A percentile compares a stretch with the other conserved stretches of the same genome.
Evolutionary conservation across 257 asterid species (phyloP).

Genomic region (Solanum neorickii): DNA sequence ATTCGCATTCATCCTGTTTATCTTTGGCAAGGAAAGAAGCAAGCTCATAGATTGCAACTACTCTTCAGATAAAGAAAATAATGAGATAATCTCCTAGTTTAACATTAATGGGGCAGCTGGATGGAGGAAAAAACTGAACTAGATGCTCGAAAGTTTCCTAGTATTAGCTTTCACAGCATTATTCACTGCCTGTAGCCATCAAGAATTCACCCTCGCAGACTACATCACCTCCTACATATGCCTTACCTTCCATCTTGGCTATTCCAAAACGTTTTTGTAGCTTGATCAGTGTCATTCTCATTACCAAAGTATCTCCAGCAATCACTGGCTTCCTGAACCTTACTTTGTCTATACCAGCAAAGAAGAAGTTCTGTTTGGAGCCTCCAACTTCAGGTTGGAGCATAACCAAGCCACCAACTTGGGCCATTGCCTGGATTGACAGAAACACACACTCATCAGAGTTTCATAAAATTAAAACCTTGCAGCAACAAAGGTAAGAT

Average conservation of each 20-base stretch:
- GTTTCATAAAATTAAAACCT: background rate
- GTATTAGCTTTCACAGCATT: background rate
- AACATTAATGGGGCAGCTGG: background rate
- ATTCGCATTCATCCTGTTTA: background rate
- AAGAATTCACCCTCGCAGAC: conserved; percentile 93
- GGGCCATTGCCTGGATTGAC: conserved; percentile 83
- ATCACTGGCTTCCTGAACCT: conserved; percentile 76
- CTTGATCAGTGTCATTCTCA: conserved; percentile 77
- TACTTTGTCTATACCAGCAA: conserved; percentile 86
- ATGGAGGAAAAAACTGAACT: background rate
- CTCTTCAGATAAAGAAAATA: background rate
- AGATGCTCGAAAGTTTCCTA: background rate
- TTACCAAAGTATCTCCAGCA: conserved; percentile 83
- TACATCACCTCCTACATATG: conserved; percentile 78
- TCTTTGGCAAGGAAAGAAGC: background rate
- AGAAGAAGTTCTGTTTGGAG: conserved; percentile 62
- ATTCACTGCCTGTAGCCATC: conserved; percentile 70
- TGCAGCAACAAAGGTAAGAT: background rate
- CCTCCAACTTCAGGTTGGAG: conserved; percentile 89
- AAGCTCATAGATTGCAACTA: background rate
- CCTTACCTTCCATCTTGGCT: conserved; percentile 92
- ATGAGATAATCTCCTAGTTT: background rate
- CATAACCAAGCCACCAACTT: conserved; percentile 87
- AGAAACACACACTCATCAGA: conserved; percentile 2
- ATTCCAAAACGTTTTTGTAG: conserved; percentile 81